These are phyloP conservation scores for Trypanosoma vivax DNA, from an alignment of 208 protist species.

Conservation along the genomic window DNA sequence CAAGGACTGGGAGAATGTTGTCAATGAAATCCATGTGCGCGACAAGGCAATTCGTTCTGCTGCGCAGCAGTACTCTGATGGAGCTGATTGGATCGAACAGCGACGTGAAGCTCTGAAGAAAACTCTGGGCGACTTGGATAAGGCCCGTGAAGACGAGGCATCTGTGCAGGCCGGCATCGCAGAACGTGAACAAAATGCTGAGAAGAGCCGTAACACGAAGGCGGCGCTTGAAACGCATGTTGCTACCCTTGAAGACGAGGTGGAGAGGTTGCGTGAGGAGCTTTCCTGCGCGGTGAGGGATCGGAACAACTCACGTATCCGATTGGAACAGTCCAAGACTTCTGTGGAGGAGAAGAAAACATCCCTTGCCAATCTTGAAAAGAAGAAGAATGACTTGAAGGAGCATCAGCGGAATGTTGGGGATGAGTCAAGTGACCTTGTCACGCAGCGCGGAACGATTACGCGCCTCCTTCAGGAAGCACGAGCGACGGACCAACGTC, in stretches of 20 bases:
- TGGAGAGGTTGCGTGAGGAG: constrained; percentile 61
- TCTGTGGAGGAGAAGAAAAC: constrained; percentile 27
- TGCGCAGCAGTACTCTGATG: constrained; percentile 69
- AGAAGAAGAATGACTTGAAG: constrained; percentile 16
- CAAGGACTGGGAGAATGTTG: constrained; percentile 86
- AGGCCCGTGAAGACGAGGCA: constrained; percentile 38
- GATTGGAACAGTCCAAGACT: constrained; percentile 22
- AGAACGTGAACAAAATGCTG: constrained; percentile 44
- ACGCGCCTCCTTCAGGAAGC: constrained; percentile 46
- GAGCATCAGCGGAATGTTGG: constrained; percentile 36
- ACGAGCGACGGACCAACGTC: constrained; percentile 33
- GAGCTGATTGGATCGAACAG: constrained; percentile 58
- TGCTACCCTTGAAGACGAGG: constrained; percentile 67
- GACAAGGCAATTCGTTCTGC: constrained; percentile 80
- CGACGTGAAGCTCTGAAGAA: constrained; percentile 40
- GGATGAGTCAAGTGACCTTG: constrained; percentile 41
- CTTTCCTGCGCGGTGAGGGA: constrained; percentile 45
- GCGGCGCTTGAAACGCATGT: constrained; percentile 42
- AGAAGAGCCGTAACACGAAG: constrained; percentile 35
- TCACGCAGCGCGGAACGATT: constrained; percentile 57
- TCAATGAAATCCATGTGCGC: constrained; percentile 77
- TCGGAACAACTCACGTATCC: constrained; percentile 22
- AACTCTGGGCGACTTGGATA: constrained; percentile 22
- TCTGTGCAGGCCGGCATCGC: constrained; percentile 45
- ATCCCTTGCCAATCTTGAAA: constrained; percentile 27